Conservation (phyloP, 2,329 filamentous ascomycete genomes). For the Emergomyces pasteurianus region DNA sequence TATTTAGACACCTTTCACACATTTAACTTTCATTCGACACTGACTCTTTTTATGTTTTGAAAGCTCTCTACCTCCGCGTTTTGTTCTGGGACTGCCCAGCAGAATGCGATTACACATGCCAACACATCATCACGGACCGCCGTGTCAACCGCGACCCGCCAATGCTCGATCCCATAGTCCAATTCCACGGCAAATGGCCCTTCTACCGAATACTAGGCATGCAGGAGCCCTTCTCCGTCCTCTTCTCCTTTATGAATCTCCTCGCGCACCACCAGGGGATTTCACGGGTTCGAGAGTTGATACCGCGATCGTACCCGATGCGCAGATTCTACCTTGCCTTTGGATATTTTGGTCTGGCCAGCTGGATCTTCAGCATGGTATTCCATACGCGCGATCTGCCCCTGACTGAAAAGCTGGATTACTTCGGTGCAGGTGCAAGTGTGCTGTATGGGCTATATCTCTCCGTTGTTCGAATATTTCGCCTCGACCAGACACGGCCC, state of each 20-base stretch:
- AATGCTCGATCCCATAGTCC: conserved; percentile 57
- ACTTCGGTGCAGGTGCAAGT: conserved; percentile 81
- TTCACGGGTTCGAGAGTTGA: conserved; percentile 51
- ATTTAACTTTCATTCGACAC: conserved; percentile 7
- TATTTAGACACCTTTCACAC: conserved; percentile 2
- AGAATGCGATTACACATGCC: conserved; percentile 97
- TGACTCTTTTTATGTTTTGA: conserved; percentile 10
- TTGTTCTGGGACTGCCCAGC: conserved; percentile 84
- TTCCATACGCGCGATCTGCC: conserved; percentile 86
- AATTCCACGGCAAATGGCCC: conserved; percentile 99
- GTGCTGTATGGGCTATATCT: conserved; percentile 90
- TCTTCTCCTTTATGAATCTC: conserved; percentile 89
- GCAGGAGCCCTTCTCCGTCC: conserved; percentile 86
- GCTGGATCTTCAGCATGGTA: conserved; percentile 79
- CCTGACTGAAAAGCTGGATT: conserved; percentile 86
- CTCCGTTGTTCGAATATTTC: conserved; percentile 66
- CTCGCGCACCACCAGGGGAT: conserved; percentile 73
- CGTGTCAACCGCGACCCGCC: conserved; percentile 55
- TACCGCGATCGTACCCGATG: conserved; percentile 64
- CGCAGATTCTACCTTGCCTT: conserved; percentile 70
- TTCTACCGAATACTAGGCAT: conserved; percentile 83
- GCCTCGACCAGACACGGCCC: conserved; percentile 53
- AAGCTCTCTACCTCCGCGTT: conserved; percentile 73
- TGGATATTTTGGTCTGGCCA: conserved; percentile 66
- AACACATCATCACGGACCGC: conserved; percentile 72